Evolutionary conservation across 139 green algal genomes (phyloP).

Genomic region (Volvox reticuliferus): DNA sequence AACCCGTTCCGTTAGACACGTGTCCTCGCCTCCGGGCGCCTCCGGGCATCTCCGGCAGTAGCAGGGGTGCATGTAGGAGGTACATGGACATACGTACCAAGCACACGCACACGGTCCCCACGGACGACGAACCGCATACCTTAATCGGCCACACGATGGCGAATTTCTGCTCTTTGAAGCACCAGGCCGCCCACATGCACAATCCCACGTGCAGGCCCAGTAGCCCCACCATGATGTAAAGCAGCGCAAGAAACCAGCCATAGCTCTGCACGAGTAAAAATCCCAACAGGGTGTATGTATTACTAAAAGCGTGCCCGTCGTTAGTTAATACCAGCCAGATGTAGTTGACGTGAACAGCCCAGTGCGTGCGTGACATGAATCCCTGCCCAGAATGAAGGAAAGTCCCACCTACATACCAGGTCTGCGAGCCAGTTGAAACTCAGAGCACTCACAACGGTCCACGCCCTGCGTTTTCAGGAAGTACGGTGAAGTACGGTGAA

Average conservation of each 20-base stretch:
- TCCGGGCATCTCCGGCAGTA: no score
- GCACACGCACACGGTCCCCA: no score
- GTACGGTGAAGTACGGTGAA: no score
- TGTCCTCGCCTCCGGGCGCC: no score
- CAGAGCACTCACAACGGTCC: background rate
- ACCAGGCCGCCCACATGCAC: slow-evolving; percentile 51
- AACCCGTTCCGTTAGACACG: no score
- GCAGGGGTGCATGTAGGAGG: no score
- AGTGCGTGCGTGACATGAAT: background rate
- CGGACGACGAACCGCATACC: background rate
- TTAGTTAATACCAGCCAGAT: background rate
- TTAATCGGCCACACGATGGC: slow-evolving; percentile 27
- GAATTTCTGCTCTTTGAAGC: slow-evolving; percentile 42
- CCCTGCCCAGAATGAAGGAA: background rate
- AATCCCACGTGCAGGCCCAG: background rate
- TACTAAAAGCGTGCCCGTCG: no score
- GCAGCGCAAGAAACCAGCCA: slow-evolving; percentile 27
- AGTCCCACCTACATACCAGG: background rate
- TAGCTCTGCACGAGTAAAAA: slow-evolving; percentile 2
- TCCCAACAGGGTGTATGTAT: slow-evolving; percentile 14
- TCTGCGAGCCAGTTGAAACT: background rate
- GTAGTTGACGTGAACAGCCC: background rate
- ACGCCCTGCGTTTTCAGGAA: background rate
- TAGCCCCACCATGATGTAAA: slow-evolving; percentile 41
- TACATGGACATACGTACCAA: no score